Conservation (phyloP, 1,284 basidiomycete species). For the Tetrapyrgos nigripes region DNA sequence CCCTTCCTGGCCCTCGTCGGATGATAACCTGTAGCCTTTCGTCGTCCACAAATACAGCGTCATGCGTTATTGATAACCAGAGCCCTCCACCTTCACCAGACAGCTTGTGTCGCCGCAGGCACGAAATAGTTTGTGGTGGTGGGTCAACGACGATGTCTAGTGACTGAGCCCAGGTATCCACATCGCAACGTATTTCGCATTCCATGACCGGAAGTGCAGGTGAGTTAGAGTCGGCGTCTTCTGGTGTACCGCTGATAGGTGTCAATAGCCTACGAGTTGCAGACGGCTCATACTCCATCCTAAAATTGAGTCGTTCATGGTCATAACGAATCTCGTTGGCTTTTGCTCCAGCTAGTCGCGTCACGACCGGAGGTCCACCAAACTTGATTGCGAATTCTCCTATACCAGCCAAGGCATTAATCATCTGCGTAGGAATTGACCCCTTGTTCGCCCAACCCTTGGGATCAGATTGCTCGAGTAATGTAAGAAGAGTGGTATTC, state of each 20-base stretch:
- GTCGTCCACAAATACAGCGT: constrained; percentile 76
- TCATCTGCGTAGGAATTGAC: constrained; percentile 92
- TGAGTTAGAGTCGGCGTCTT: constrained; percentile 14
- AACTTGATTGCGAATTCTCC: constrained; percentile 96
- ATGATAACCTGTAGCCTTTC: constrained; percentile 81
- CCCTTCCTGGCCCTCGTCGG: constrained; percentile 76
- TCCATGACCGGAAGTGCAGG: constrained; percentile 69
- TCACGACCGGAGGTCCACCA: constrained; percentile 91
- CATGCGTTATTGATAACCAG: constrained; percentile 96
- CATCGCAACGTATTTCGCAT: constrained; percentile 93
- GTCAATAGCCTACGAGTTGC: constrained; percentile 52
- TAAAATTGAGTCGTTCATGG: constrained; percentile 84
- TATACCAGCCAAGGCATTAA: constrained; percentile 84
- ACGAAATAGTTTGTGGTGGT: constrained; percentile 86
- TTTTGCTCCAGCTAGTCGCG: constrained; percentile 84
- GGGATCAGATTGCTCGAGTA: constrained; percentile 97
- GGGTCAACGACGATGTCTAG: constrained; percentile 95
- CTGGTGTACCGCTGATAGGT: constrained; percentile 17
- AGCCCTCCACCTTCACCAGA: constrained; percentile 90
- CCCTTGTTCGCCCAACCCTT: constrained; percentile 98
- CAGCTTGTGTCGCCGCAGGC: constrained; percentile 87
- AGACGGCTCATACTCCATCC: constrained; percentile 85
- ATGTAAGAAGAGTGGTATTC: constrained; percentile 91
- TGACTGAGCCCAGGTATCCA: constrained; percentile 89
- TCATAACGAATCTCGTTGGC: constrained; percentile 83